A percentile compares a stretch with the other conserved stretches of the same genome.
Conservation (phyloP, 2,329 filamentous ascomycete species). For the Pseudopithomyces maydicus region DNA sequence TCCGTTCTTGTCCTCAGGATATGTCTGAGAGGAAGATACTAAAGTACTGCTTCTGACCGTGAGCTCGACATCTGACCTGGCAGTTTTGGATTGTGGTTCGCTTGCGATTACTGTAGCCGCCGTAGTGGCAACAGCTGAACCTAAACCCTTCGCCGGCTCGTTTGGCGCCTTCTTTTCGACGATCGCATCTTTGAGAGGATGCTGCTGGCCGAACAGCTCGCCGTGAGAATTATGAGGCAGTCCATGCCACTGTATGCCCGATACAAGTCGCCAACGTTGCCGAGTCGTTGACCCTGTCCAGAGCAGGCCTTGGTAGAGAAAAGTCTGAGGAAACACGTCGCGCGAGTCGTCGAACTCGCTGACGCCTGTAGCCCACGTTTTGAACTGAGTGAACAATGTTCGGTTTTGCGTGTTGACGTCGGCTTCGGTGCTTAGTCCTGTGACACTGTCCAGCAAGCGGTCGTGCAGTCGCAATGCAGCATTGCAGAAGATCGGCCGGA, state of each 20-base stretch:
- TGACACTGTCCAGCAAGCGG: slow-evolving; percentile 32
- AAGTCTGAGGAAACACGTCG: slow-evolving; percentile 52
- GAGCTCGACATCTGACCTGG: not conserved
- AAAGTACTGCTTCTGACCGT: slow-evolving; percentile 15
- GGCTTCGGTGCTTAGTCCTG: slow-evolving; percentile 9
- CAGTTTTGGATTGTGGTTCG: not conserved
- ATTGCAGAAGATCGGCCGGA: slow-evolving; percentile 39
- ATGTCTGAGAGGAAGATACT: slow-evolving; percentile 21
- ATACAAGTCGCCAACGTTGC: slow-evolving; percentile 36
- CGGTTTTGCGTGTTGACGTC: not conserved
- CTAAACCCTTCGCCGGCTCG: not conserved
- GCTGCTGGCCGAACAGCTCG: slow-evolving; percentile 2
- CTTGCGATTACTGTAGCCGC: not conserved
- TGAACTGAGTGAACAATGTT: slow-evolving; percentile 45
- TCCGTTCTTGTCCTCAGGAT: slow-evolving; percentile 10
- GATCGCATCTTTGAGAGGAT: not conserved
- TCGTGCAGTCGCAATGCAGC: slow-evolving; percentile 34
- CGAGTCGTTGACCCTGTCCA: slow-evolving; percentile 39
- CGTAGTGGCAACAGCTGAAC: not conserved
- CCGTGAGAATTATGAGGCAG: slow-evolving; percentile 9
- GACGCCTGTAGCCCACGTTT: slow-evolving; percentile 48
- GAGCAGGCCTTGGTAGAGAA: slow-evolving; percentile 36
- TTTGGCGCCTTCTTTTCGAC: not conserved
- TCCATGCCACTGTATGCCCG: slow-evolving; percentile 20
- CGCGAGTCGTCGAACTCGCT: slow-evolving; percentile 52